Conservation (phyloP, 129 eudicot species). For the Artemisia tridentata region DNA sequence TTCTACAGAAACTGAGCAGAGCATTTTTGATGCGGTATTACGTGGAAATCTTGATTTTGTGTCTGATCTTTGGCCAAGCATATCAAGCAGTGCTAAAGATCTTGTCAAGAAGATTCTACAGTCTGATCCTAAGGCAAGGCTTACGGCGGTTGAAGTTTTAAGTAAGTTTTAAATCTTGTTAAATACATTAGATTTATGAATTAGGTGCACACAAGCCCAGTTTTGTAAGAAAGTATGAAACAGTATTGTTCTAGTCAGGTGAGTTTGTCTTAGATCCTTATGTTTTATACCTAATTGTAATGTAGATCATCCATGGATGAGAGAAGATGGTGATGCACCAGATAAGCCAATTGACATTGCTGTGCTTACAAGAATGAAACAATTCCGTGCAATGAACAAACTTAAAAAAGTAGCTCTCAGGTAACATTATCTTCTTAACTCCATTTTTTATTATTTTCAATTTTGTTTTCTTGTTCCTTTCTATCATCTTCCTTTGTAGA, state of each 20-base stretch:
- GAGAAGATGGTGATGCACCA: slow-evolving; percentile 98
- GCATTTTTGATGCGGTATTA: slow-evolving; percentile 78
- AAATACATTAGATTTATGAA: slow-evolving; percentile 12
- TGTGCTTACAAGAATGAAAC: slow-evolving; percentile 93
- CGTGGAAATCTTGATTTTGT: slow-evolving; percentile 91
- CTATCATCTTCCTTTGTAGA: slow-evolving; percentile 8
- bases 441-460: not conserved
- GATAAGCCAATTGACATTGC: slow-evolving; percentile 98
- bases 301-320: slow-evolving; percentile 96
- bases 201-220: not conserved
- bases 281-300: slow-evolving; percentile 15
- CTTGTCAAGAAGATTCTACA: slow-evolving; percentile 90
- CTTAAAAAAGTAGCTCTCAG: slow-evolving; percentile 95
- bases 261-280: slow-evolving; percentile 10
- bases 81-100: slow-evolving; percentile 91
- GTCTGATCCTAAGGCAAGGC: slow-evolving; percentile 76
- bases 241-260: not conserved
- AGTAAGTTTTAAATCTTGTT: slow-evolving; percentile 46
- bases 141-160: slow-evolving; percentile 74
- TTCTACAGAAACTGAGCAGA: slow-evolving; percentile 78
- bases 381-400: slow-evolving; percentile 98
- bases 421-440: slow-evolving; percentile 30
- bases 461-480: not conserved
- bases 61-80: slow-evolving; percentile 96
- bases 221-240: slow-evolving; percentile 1